Percentiles rank a stretch among this genome's conserved stretches.
These are phyloP conservation scores for Sugiyamaella neomexicana DNA, from an alignment of 1,139 yeast genomes.

Conservation along the genomic window DNA sequence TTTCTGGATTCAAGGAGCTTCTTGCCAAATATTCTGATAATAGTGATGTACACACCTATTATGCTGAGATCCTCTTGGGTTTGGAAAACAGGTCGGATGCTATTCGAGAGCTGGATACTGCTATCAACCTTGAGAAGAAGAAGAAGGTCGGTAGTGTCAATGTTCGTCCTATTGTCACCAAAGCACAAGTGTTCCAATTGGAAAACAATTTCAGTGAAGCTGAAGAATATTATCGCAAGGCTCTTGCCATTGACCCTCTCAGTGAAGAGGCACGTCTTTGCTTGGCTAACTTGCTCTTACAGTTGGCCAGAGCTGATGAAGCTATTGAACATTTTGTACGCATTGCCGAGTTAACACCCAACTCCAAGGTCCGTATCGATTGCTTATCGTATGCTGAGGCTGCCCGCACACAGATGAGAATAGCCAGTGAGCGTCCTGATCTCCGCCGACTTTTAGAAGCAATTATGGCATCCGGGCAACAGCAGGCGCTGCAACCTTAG, in stretches of 20 bases:
- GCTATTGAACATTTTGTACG: conserved; percentile 82
- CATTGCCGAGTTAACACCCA: conserved; percentile 51
- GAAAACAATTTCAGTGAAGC: conserved; percentile 53
- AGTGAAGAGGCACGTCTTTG: conserved; percentile 82
- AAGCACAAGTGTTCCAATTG: conserved; percentile 59
- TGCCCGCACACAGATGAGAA: conserved; percentile 40
- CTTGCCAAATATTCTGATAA: conserved; percentile 77
- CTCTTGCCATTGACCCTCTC: conserved; percentile 79
- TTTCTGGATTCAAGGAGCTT: conserved; percentile 70
- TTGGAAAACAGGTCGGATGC: conserved; percentile 73
- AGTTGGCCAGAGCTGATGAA: conserved; percentile 76
- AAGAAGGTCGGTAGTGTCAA: conserved; percentile 61
- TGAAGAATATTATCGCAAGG: conserved; percentile 66
- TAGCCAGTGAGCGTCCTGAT: conserved; percentile 39
- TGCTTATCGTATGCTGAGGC: conserved; percentile 85
- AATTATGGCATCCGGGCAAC: conserved; percentile 2
- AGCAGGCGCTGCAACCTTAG: conserved; percentile 14
- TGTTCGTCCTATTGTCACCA: conserved; percentile 86
- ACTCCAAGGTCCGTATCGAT: no score
- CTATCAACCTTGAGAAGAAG: conserved; percentile 74
- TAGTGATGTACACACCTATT: conserved; percentile 92
- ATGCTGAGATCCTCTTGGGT: conserved; percentile 91
- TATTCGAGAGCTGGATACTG: conserved; percentile 78
- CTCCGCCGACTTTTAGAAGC: conserved; percentile 36
- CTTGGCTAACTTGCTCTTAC: conserved; percentile 86